Evolutionary conservation across 768 basidiomycete species (phyloP), one percentile per base, ranked within the genome.

Genomic region (Lyophyllum semitale): DNA sequence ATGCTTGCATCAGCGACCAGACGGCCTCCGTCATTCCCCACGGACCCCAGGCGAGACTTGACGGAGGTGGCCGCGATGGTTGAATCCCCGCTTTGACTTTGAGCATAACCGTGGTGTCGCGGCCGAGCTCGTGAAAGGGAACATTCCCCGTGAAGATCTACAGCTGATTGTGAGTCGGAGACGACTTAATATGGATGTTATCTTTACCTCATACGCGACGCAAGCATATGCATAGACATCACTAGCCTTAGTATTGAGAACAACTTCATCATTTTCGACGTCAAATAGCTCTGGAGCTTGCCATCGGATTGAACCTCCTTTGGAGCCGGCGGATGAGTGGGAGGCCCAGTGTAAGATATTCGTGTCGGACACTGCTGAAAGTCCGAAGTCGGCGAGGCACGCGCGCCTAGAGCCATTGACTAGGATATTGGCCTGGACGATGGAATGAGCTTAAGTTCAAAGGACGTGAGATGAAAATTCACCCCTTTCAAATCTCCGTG

Each of bases 401-500:
- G 60, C 68, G 9, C 60, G 53, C 12, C 54, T 55, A 15, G 40
- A 48, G 8, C 46, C 15, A 32, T 59, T 50, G 23, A 69, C 54
- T 2, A 71, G 59, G 20, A 70, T 61, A 33, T 68, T 70, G 9
- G 58, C 58, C 66, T 70, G 22, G 18, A 8, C 7, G 4, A 12
- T 20, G 25, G n/a, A 42, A 23, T 5, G 15, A 29, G 3, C 1
- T 26, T n/a, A 13, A 8, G 4, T 25, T 30, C 13, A 35, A 45
- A 25, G 9, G n/a, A 32, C n/a, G 20, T 25, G 4, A 37, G 17
- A 8, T 6, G 32, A 7, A 15, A 48, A 63, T 65, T 45, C 48
- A 77, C 78, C 20, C 74, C 77, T 57, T 77, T 78, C 20, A 81
- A 65, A 46, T 81, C 78, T 0, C 78, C 78, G 48, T 78, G 80